Base-by-base conservation (phyloP, 495 filamentous ascomycete species). In the Geoglossum glabrum region DNA sequence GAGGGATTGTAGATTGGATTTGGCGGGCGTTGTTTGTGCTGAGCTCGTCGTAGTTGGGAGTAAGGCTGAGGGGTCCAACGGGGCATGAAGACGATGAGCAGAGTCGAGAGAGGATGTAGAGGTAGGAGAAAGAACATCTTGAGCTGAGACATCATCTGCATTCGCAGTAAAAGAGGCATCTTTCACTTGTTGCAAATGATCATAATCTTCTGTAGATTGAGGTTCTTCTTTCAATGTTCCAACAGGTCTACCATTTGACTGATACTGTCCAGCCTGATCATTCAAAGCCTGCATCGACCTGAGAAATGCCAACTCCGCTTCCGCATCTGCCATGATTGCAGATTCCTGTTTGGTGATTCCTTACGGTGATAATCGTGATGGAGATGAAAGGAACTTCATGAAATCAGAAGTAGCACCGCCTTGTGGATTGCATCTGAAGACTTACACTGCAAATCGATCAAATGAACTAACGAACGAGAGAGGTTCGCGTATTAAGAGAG, bases 231-330 rank as follows among this genome's bases (percentile, higher is more conserved):
- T 45, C 43, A 43, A n/a, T 60, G 54, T 36, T 60, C 15, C 34
- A 25, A 54, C 36, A 33, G 43, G 56, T 49, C 56, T 31, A 60
- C 38, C 38, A 45, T 30, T 49, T 34, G 36, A 1, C 25, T 59
- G 49, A 50, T 63, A 63, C 31, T 30, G 28, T 54, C 58, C 64
- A 55, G 60, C 56, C 43, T 50, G 57, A 55, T 67, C 59, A 30
- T 62, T 60, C 25, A 57, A 58, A 45, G 61, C 66, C 40, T 68
- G 64, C 71, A 74, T 70, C 26, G 68, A 63, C 36, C 66, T 56
- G 47, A 75, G 73, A 64, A 83, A 81, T 64, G 81, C 79, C 58
- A 75, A 68, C 67, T 84, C 79, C 55, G 77, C 73, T 62, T 80
- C 77, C 61, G 76, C 70, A 63, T 79, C 78, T 57, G 76, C 76